phyloP scores from a whole-genome alignment of 495 filamentous ascomycete species.

The Rhizodiscina lignyota region DNA sequence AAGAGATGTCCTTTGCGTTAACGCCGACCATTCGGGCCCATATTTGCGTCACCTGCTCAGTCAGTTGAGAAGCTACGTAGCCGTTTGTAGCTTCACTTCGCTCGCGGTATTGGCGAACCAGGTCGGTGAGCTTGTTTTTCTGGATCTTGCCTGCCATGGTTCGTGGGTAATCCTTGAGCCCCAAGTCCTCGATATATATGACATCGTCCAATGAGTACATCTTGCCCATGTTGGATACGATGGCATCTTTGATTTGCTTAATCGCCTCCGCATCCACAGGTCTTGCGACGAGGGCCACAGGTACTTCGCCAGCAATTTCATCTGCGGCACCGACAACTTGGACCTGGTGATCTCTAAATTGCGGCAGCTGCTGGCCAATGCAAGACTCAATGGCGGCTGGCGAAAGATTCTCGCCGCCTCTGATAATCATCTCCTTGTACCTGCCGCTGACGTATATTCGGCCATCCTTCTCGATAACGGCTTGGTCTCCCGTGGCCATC shows the following conservation, averaged over 20 bases:
- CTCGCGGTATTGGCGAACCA: conserved; percentile 4
- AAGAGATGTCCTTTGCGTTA: too few relatives aligned
- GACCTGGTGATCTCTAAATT: conserved; percentile 4
- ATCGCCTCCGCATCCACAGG: too few relatives aligned
- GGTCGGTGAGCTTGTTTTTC: conserved; percentile 12
- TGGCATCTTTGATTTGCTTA: conserved; percentile 11
- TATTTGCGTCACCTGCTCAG: too few relatives aligned
- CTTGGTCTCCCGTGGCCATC: conserved; percentile 30
- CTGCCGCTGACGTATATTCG: conserved; percentile 25
- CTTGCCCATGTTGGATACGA: conserved; percentile 17
- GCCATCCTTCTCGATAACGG: conserved; percentile 21
- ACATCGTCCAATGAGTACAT: conserved; percentile 20
- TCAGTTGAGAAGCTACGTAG: too few relatives aligned
- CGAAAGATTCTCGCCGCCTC: conserved; percentile 31
- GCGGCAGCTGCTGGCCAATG: not conserved
- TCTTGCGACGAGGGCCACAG: conserved; percentile 24
- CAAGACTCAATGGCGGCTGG: conserved; percentile 24
- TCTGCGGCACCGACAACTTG: conserved; percentile 24
- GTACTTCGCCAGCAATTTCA: conserved; percentile 24
- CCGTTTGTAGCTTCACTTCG: not conserved
- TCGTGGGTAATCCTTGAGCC: conserved; percentile 20
- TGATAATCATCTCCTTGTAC: conserved; percentile 33
- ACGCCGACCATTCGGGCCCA: too few relatives aligned
- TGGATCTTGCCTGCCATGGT: conserved; percentile 25
- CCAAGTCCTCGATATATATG: conserved; percentile 19